Evolutionary conservation across 1,139 yeast genomes (phyloP), one percentile per base, ranked within the genome.

Genomic region (Debaryomyces robertsiae): DNA sequence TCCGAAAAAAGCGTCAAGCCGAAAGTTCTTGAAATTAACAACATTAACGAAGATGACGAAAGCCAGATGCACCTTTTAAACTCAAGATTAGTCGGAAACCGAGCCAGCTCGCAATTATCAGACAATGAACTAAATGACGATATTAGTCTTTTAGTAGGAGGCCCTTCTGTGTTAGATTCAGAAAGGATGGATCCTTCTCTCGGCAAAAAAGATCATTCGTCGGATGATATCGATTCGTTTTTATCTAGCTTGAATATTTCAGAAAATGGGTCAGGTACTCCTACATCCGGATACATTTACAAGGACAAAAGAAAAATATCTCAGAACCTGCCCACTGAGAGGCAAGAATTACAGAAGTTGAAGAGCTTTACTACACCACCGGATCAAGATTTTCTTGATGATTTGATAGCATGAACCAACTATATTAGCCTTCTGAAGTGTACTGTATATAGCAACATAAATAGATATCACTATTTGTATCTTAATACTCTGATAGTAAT

Each of bases 21-120:
- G 14, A 64, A 60, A 40, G 66, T 70, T 1, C 41, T 71, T n/a
- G 76, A 72, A 30, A 58, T 73, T 43, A 65, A 72, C 46, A 73
- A 68, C 45, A 54, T 60, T 27, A 57, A 61, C 38, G 46, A 43
- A 10, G 42, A 49, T 10, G 69, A 66, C 38, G 46, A 46, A 6
- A 39, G 28, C 4, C 72, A 62, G 40, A 43, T 65, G 36, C 54
- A 55, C 2, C 50, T 48, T 16, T 54, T 70, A 43, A 67, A 69
- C 44, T 46, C 49, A 15, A 58, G 54, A 32, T 43, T 69, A 13
- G 41, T 34, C 14, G 52, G 38, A 13, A 36, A 42, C 1, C 30
- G 35, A 3, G 30, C 30, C 3, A 31, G 27, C 19, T 29, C 34
- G 23, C 34, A 37, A 22, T 30, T 25, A 7, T 14, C 38, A 1